Percentiles rank a stretch among this genome's conserved stretches.
Conservation (phyloP, 306 rosid species). For the Quercus dentata region DNA sequence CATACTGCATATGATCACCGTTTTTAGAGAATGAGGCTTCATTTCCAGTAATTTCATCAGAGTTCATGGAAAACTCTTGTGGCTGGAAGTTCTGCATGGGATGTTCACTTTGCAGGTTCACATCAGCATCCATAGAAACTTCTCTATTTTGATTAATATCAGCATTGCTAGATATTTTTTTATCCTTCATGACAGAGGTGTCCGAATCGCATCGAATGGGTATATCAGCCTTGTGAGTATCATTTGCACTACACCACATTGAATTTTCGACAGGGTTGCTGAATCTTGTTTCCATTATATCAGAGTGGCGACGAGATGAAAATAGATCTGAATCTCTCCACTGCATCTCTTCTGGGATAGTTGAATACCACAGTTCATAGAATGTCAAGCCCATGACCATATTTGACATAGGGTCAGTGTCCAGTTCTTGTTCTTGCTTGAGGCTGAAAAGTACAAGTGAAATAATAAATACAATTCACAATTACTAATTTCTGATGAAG, state of each 20-base stretch:
- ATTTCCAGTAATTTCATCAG: slow-evolving; percentile 43
- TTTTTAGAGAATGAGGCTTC: slow-evolving; percentile 22
- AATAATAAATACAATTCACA: not conserved
- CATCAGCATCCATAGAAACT: slow-evolving; percentile 32
- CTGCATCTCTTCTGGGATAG: slow-evolving; percentile 56
- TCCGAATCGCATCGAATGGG: slow-evolving; percentile 39
- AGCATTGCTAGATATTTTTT: slow-evolving; percentile 19
- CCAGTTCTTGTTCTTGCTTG: slow-evolving; percentile 43
- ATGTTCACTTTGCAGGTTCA: slow-evolving; percentile 26
- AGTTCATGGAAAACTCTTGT: slow-evolving; percentile 41
- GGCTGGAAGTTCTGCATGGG: slow-evolving; percentile 32
- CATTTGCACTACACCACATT: slow-evolving; percentile 34
- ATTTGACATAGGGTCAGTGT: slow-evolving; percentile 45
- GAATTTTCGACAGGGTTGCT: slow-evolving; percentile 28
- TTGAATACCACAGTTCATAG: slow-evolving; percentile 66
- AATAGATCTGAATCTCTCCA: slow-evolving; percentile 47
- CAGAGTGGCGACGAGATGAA: slow-evolving; percentile 31
- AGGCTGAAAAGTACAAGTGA: slow-evolving; percentile 41
- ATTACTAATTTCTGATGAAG: slow-evolving; percentile 1
- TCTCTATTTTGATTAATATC: slow-evolving; percentile 15
- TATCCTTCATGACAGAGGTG: slow-evolving; percentile 56
- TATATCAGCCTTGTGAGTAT: slow-evolving; percentile 42
- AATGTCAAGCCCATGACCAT: slow-evolving; percentile 62
- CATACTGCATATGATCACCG: slow-evolving; percentile 30
- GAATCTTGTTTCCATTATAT: slow-evolving; percentile 24